Percentiles rank a stretch among this genome's conserved stretches.
phyloP scores from a whole-genome alignment of 495 filamentous ascomycete genomes.

The Hyphodiscus hymeniophilus region DNA sequence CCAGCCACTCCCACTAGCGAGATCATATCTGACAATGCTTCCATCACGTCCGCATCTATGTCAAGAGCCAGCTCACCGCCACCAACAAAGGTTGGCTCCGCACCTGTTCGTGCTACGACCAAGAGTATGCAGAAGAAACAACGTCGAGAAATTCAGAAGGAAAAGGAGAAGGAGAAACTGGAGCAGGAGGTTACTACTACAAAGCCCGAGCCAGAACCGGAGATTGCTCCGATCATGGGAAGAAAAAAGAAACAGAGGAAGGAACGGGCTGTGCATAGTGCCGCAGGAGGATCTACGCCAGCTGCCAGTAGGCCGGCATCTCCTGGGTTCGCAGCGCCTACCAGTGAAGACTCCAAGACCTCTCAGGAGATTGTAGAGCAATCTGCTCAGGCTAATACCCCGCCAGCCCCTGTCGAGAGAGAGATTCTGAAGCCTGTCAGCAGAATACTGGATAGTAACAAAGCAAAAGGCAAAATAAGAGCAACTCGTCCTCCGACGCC shows the following conservation, averaged over 20 bases:
- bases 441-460: slow-evolving; percentile 13
- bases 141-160: slow-evolving; percentile 56
- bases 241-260: slow-evolving; percentile 92
- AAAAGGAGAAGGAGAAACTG: slow-evolving; percentile 42
- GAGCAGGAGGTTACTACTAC: slow-evolving; percentile 40
- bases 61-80: slow-evolving; percentile 80
- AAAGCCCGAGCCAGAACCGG: slow-evolving; percentile 50
- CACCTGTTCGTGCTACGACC: slow-evolving; percentile 68
- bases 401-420: slow-evolving; percentile 2
- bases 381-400: slow-evolving; percentile 19
- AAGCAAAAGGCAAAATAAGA: slow-evolving; percentile 27
- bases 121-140: slow-evolving; percentile 92
- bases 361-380: slow-evolving; percentile 23
- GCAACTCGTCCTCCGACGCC: slow-evolving; percentile 24
- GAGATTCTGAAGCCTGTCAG: not conserved
- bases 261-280: slow-evolving; percentile 34
- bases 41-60: slow-evolving; percentile 65
- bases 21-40: slow-evolving; percentile 66
- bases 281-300: slow-evolving; percentile 33
- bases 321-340: slow-evolving; percentile 12
- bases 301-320: slow-evolving; percentile 28
- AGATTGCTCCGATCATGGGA: slow-evolving; percentile 73
- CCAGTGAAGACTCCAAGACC: slow-evolving; percentile 4
- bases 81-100: slow-evolving; percentile 65
- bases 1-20: slow-evolving; percentile 78